phyloP scores from a whole-genome alignment of 148 eudicot genomes.

The Chenopodium formosanum region DNA sequence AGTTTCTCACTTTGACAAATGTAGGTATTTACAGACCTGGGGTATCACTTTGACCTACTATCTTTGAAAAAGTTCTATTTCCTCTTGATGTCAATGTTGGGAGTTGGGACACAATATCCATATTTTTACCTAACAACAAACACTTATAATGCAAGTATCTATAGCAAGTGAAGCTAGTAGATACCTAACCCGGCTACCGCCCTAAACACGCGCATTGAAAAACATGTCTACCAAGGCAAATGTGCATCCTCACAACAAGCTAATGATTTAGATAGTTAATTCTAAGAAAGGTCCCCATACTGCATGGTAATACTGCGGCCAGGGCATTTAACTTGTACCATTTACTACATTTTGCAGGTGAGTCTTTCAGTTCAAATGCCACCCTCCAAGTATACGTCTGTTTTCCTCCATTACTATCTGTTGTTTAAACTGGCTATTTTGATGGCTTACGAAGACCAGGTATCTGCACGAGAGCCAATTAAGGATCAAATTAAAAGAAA shows the following conservation, averaged over 20 bases:
- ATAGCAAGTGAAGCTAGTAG: neutral
- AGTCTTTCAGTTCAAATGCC: neutral
- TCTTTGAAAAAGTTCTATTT: no score
- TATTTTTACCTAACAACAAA: neutral
- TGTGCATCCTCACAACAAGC: neutral
- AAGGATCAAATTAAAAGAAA: conserved; percentile 24
- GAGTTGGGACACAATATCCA: neutral
- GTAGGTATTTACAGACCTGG: no score
- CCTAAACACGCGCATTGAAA: neutral
- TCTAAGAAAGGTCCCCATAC: neutral
- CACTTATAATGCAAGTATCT: neutral
- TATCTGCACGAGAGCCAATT: conserved; percentile 37
- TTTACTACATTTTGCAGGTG: neutral
- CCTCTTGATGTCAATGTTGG: no score
- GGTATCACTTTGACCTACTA: no score
- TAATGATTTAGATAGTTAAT: neutral
- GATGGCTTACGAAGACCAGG: conserved; percentile 45
- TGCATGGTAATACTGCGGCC: neutral
- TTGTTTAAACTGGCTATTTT: conserved; percentile 24
- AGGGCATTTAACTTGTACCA: neutral
- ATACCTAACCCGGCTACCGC: neutral
- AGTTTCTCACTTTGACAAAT: no score
- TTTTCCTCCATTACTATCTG: neutral
- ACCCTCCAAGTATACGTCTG: neutral
- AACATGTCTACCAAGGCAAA: neutral